Percentiles rank a stretch among this genome's conserved stretches.
These are phyloP conservation scores for Stropharia rugosoannulata DNA, from an alignment of 768 basidiomycete genomes.

Conservation along the genomic window DNA sequence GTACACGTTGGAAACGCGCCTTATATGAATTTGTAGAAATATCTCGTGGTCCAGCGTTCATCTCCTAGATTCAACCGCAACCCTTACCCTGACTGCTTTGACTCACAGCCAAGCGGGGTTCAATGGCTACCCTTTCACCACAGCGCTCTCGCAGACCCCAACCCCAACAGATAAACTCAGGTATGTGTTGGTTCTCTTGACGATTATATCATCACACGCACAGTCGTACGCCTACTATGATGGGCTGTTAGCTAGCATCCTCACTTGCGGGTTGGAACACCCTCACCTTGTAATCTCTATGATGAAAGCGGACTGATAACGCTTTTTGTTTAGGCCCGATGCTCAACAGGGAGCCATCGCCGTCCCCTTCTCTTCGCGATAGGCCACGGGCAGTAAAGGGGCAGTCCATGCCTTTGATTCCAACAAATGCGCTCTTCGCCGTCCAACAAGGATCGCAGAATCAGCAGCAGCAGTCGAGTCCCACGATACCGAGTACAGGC, in stretches of 20 bases:
- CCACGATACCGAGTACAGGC: constrained; percentile 39
- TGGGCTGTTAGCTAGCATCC: background rate
- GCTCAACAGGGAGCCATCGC: constrained; percentile 47
- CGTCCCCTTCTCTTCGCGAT: constrained; percentile 45
- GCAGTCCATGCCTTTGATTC: constrained; percentile 63
- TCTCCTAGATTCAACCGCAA: constrained; percentile 15
- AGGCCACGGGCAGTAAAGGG: constrained; percentile 56
- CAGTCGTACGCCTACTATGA: constrained; percentile 12
- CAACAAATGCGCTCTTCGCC: constrained; percentile 51
- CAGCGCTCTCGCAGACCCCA: constrained; percentile 57
- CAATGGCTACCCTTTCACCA: constrained; percentile 61
- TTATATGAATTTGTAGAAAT: constrained; percentile 32
- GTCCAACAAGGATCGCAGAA: constrained; percentile 33
- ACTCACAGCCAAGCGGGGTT: constrained; percentile 25
- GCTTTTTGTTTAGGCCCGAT: constrained; percentile 33
- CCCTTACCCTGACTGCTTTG: constrained; percentile 12
- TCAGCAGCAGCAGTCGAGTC: constrained; percentile 46
- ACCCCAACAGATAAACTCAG: constrained; percentile 45
- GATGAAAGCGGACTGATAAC: constrained; percentile 24
- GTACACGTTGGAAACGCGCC: constrained; percentile 73
- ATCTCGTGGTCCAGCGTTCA: constrained; percentile 5
- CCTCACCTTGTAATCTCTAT: constrained; percentile 17
- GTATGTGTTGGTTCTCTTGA: constrained; percentile 34
- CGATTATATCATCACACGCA: constrained; percentile 18
- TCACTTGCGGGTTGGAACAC: background rate